Evolutionary conservation across 1,139 yeast species (phyloP), one percentile per base, ranked within the genome.

Genomic region (Nematodospora anomalae): DNA sequence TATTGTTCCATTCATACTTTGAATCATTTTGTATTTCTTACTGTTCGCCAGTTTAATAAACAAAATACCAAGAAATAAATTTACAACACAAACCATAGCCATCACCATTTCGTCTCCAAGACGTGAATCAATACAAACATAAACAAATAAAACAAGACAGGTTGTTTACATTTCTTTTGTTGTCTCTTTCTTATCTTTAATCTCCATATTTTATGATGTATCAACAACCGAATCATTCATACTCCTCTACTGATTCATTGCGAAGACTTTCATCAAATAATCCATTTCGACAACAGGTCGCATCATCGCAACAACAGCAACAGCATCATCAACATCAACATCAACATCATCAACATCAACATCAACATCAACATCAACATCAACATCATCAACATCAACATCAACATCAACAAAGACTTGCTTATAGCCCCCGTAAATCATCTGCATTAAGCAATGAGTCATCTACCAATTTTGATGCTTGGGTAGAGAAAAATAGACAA

Each of bases 251-350:
- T 4, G 69, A 65, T 22, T 63, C 71, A 29, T 52, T 64, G 36
- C 67, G 80, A 49, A 68, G 81, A 38, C 67, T 75, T 43, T 76
- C 83, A 10, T 66, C 79, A 20, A 76, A 77, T 50, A 79, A 79
- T 47, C 85, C 85, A 13, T 79, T 79, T 55, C 67, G 85, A 45
- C 41, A 28, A 39, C 45, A 16, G 7, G 8, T 18, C 8, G 6
- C 8, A 8, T 18, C 21, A 18, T 8, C 21, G 8, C 21, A 26
- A 32, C 26, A 28, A 43, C 45, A 21, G 35, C 43, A 33, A 44
- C 41, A 28, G 37, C 44, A 31, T 25, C 32, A 22, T 26, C 25
- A 33, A 36, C 32, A 11, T n/a, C n/a, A n/a, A n/a, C n/a, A n/a
- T n/a, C 32, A 15, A n/a, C n/a, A n/a, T n/a, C n/a, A n/a, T n/a